A percentile compares a stretch with the other conserved stretches of the same genome.
Conservation (phyloP, 2,329 filamentous ascomycete species). For the Cladobotryum mycophilum region DNA sequence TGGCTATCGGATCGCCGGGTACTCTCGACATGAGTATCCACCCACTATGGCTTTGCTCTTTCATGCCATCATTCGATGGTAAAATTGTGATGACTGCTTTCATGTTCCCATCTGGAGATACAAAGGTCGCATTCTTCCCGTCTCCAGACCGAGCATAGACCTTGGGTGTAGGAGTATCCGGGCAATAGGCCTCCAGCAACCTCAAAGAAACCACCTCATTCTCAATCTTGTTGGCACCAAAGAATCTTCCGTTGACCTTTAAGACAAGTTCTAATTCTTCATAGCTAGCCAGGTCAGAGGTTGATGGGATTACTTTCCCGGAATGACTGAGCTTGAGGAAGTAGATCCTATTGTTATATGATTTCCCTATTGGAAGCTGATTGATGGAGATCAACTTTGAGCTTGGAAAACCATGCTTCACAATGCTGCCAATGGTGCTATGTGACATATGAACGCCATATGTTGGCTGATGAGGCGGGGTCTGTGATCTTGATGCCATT, state of each 20-base stretch:
- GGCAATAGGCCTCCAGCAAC: slow-evolving; percentile 14
- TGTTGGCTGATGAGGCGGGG: slow-evolving; percentile 15
- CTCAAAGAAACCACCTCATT: slow-evolving; percentile 19
- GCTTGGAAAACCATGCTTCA: slow-evolving; percentile 9
- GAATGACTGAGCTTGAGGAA: slow-evolving; percentile 11
- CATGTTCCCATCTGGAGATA: background rate
- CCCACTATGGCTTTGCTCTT: slow-evolving; percentile 6
- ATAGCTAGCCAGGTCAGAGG: background rate
- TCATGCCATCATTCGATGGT: background rate
- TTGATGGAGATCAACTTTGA: slow-evolving; percentile 6
- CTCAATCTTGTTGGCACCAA: slow-evolving; percentile 16
- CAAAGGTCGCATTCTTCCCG: slow-evolving; percentile 6
- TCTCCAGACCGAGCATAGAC: slow-evolving; percentile 18
- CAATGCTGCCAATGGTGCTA: slow-evolving; percentile 10
- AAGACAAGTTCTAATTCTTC: slow-evolving; percentile 13
- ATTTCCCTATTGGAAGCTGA: slow-evolving; percentile 12
- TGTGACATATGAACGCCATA: slow-evolving; percentile 14
- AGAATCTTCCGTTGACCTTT: slow-evolving; percentile 19
- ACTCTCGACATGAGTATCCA: slow-evolving; percentile 18
- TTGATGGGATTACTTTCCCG: background rate
- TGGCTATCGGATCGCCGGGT: slow-evolving; percentile 11
- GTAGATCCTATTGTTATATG: slow-evolving; percentile 21
- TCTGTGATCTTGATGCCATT: no score
- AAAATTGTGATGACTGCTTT: background rate
- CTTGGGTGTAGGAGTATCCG: slow-evolving; percentile 13